These are phyloP conservation scores for Sphenostylis stenocarpa DNA, from an alignment of 306 rosid genomes.

Conservation along the genomic window DNA sequence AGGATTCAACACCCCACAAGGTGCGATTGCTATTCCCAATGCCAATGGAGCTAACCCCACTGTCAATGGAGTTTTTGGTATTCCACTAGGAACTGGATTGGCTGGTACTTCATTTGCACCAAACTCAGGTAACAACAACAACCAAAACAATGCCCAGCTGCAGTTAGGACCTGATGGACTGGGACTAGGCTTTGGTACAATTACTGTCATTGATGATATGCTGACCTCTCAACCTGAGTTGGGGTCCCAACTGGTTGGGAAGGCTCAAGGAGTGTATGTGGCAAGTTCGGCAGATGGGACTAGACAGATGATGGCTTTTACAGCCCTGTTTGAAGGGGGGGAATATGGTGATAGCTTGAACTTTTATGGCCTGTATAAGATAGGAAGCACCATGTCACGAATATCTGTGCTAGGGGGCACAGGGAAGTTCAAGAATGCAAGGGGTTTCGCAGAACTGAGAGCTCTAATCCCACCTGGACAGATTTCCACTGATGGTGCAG, in stretches of 20 bases:
- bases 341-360: conserved; percentile 84
- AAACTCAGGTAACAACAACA: conserved; percentile 41
- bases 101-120: conserved; percentile 73
- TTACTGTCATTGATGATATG: conserved; percentile 75
- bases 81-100: conserved; percentile 81
- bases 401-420: conserved; percentile 83
- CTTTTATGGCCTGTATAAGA: conserved; percentile 71
- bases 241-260: conserved; percentile 72
- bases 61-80: conserved; percentile 78
- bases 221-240: conserved; percentile 67
- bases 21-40: conserved; percentile 71
- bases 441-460: conserved; percentile 73
- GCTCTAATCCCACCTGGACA: conserved; percentile 80
- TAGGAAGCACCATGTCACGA: conserved; percentile 76
- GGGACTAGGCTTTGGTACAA: conserved; percentile 84
- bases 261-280: conserved; percentile 82
- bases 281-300: conserved; percentile 84
- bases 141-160: conserved; percentile 39
- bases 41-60: conserved; percentile 85
- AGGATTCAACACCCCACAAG: conserved; percentile 67
- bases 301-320: conserved; percentile 83
- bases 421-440: conserved; percentile 73
- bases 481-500: conserved; percentile 81
- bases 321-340: conserved; percentile 89
- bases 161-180: conserved; percentile 70